Percentiles rank a stretch among this genome's conserved stretches.
Conservation (phyloP, 1,284 basidiomycete genomes). For the Wallemia hederae region DNA sequence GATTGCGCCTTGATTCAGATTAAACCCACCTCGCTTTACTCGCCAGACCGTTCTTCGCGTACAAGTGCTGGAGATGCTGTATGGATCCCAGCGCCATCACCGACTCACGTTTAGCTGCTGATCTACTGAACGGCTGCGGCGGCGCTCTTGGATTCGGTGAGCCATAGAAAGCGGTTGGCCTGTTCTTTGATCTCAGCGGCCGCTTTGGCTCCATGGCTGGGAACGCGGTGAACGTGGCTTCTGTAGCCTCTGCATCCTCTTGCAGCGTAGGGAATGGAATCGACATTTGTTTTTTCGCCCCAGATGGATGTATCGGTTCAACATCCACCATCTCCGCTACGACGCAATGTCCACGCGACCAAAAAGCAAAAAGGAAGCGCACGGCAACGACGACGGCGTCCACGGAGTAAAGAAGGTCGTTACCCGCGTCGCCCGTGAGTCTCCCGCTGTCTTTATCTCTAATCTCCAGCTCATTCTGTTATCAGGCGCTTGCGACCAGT, state of each 20-base stretch:
- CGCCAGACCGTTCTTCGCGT: conserved; percentile 47
- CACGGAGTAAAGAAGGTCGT: background rate
- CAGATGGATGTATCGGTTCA: no score
- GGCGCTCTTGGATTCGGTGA: conserved; percentile 34
- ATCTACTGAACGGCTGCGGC: conserved; percentile 49
- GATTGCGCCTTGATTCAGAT: background rate
- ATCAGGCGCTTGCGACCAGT: background rate
- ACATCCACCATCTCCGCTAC: no score
- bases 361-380: background rate
- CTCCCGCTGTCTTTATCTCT: background rate
- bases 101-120: conserved; percentile 54
- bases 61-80: conserved; percentile 60
- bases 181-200: background rate
- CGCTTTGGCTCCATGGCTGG: background rate
- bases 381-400: no score
- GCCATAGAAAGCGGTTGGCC: conserved; percentile 35
- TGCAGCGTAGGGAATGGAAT: background rate
- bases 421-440: background rate
- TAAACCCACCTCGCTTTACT: conserved; percentile 35
- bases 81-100: conserved; percentile 63
- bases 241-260: background rate
- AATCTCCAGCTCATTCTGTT: no score
- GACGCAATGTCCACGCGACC: background rate
- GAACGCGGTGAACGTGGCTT: background rate
- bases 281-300: no score